Evolutionary conservation across 768 basidiomycete genomes (phyloP).

Genomic region (Coprinellus micaceus): DNA sequence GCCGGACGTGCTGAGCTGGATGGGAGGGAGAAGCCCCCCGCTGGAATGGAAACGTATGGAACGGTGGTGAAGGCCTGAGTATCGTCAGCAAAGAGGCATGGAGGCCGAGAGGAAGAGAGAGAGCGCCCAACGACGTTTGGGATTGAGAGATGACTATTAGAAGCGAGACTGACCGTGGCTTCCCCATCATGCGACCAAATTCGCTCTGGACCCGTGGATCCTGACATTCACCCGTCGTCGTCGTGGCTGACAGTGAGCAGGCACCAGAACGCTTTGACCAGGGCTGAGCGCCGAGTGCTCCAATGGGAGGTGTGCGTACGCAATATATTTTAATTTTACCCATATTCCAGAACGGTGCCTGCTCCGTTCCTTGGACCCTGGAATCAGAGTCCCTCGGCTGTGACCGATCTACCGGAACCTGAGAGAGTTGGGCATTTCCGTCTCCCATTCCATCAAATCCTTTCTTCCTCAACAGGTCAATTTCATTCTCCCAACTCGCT

Average conservation of each 20-base stretch:
- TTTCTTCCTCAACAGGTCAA: neutral
- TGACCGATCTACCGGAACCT: neutral
- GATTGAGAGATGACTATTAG: constrained; percentile 10
- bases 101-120: neutral
- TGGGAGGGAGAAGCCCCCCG: neutral
- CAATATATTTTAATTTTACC: neutral
- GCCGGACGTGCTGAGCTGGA: constrained; percentile 4
- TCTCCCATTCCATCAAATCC: neutral
- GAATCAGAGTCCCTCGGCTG: too few relatives aligned
- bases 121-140: constrained; percentile 1
- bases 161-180: constrained; percentile 10
- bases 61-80: constrained; percentile 7
- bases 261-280: neutral
- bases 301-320: neutral
- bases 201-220: constrained; percentile 12
- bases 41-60: constrained; percentile 1
- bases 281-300: neutral
- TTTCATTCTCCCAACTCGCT: too few relatives aligned
- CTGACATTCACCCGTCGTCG: constrained; percentile 1
- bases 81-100: constrained; percentile 9
- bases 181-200: constrained; percentile 6
- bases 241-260: neutral
- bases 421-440: neutral
- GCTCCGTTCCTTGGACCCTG: neutral
- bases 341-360: neutral